Base-by-base conservation (phyloP, 192 early-diverging fungal genomes). In the Coemansia sp. region DNA sequence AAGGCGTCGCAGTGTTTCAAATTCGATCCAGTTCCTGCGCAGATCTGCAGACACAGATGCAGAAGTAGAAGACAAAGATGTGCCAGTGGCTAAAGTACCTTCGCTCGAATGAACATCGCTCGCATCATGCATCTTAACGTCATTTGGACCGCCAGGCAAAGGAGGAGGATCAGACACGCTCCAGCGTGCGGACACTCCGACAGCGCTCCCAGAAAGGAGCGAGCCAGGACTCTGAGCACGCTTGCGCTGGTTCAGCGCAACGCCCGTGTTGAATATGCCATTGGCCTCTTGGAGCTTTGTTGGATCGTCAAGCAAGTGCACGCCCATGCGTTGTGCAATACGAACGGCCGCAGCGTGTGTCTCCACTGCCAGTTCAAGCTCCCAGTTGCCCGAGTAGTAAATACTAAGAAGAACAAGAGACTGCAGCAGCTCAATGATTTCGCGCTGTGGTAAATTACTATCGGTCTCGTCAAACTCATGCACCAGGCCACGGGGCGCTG, bases 1-100 rank as follows among this genome's bases (percentile, higher is more conserved):
- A 7, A 81, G 64, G 2, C 79, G 66, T 29, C 79, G 70, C 63
- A 81, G 34, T 7, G 79, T 81, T 46, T 81, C 79, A 31, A 63
- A 58, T 58, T 81, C 74, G 28, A 81, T 70, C 70, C 68, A 65
- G n/a, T 65, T 60, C 20, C 26, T 55, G 33, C 74, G 69, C n/a
- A 68, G 34, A 45, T 81, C 79, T 0, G 77, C 70, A 15, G 55
- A 35, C 0, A 58, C 67, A 9, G 43, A 23, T 10, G 13, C 40
- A 16, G 40, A 13, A 10, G 40, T 2, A 13, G n/a, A 23, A 23
- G 48, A n/a, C 37, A 25, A 7, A 2, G 13, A 25, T 49, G 48
- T 49, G 13, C 39, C 31, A 26, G 42, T n/a, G 45, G 33, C 23
- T 34, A 9, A 26, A 12, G 31, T 25, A n/a, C 21, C 37, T 9